Percentiles rank a stretch among this genome's conserved stretches.
Conservation (phyloP, 2,329 filamentous ascomycete species). For the Aspergillus tamarii region DNA sequence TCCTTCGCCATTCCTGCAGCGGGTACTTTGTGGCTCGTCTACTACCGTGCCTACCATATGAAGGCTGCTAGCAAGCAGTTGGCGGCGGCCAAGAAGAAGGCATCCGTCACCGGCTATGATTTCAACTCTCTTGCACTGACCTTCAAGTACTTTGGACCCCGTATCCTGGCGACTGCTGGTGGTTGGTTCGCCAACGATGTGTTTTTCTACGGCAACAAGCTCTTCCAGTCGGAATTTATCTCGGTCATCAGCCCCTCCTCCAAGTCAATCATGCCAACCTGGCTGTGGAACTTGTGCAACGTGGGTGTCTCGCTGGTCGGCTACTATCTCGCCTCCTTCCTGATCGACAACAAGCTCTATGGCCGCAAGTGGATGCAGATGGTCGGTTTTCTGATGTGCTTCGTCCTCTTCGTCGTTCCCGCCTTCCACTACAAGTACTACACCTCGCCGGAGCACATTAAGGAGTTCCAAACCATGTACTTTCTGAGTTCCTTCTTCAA, state of each 20-base stretch:
- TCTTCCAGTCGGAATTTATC: conserved; percentile 93
- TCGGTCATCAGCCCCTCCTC: conserved; percentile 71
- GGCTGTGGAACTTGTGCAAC: conserved; percentile 93
- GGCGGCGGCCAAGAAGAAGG: conserved; percentile 78
- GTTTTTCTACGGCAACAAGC: conserved; percentile 99
- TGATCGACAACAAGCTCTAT: conserved; percentile 96
- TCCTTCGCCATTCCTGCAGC: conserved; percentile 90
- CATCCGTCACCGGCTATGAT: conserved; percentile 89
- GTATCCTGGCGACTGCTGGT: conserved; percentile 82
- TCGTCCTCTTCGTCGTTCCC: conserved; percentile 89
- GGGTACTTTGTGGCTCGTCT: conserved; percentile 91
- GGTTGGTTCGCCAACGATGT: conserved; percentile 97
- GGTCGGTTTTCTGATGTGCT: conserved; percentile 88
- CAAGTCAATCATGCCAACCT: conserved; percentile 77
- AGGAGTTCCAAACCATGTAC: conserved; percentile 97
- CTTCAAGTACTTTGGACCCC: conserved; percentile 80
- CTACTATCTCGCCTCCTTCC: conserved; percentile 85
- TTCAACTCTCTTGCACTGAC: conserved; percentile 78
- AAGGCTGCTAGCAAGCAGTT: conserved; percentile 83
- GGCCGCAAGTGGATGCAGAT: conserved; percentile 97
- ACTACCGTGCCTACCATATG: conserved; percentile 97
- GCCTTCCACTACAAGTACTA: conserved; percentile 89
- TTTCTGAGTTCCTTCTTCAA: conserved; percentile 98
- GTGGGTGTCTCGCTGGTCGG: conserved; percentile 81
- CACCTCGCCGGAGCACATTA: conserved; percentile 69